Evolutionary conservation across 1,284 basidiomycete genomes (phyloP).

Genomic region (Cryptococcus floricola): DNA sequence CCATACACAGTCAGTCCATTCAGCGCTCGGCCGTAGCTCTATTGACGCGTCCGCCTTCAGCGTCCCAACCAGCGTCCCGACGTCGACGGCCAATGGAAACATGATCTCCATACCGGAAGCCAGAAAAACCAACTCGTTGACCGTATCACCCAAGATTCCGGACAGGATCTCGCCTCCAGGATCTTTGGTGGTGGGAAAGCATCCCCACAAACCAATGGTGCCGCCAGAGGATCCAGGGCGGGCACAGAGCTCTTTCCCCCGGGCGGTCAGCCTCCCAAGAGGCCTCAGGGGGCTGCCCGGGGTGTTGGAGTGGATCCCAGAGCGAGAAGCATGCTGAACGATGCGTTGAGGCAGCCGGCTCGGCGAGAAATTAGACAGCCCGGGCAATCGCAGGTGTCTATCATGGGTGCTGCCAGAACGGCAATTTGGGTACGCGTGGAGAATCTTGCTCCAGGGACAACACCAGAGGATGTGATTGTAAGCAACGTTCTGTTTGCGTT

Average conservation of each 20-base stretch:
- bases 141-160: slow-evolving; percentile 26
- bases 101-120: slow-evolving; percentile 32
- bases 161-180: slow-evolving; percentile 30
- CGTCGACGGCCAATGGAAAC: slow-evolving; percentile 38
- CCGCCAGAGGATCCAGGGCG: slow-evolving; percentile 13
- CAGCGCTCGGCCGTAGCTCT: not conserved
- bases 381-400: slow-evolving; percentile 52
- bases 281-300: not conserved
- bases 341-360: slow-evolving; percentile 18
- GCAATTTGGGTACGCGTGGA: slow-evolving; percentile 69
- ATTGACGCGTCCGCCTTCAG: not conserved
- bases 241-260: slow-evolving; percentile 31
- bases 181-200: not conserved
- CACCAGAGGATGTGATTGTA: slow-evolving; percentile 72
- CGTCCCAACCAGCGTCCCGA: slow-evolving; percentile 17
- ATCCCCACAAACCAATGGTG: not conserved
- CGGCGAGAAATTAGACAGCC: slow-evolving; percentile 1
- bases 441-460: slow-evolving; percentile 71
- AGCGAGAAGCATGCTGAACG: slow-evolving; percentile 11
- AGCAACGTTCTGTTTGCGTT: slow-evolving; percentile 19
- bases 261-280: not conserved
- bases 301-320: not conserved
- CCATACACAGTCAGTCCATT: slow-evolving; percentile 20
- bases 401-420: slow-evolving; percentile 66
- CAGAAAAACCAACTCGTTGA: slow-evolving; percentile 17